These are phyloP conservation scores for Paecilomyces variotii DNA, from an alignment of 2,329 filamentous ascomycete species.

Conservation along the genomic window DNA sequence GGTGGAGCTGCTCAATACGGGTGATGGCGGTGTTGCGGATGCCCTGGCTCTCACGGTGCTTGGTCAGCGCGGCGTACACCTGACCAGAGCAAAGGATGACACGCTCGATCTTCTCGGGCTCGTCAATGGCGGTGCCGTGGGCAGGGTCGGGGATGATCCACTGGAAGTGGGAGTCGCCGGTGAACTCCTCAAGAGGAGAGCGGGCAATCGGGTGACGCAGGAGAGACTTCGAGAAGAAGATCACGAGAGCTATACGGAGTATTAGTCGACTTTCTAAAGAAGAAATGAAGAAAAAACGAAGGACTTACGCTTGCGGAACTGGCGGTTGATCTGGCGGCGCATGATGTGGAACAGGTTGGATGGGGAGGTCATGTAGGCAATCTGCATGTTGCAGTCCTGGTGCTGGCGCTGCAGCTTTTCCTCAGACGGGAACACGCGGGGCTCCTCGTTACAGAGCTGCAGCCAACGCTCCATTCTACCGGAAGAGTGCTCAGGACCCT, in stretches of 20 bases:
- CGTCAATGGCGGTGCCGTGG: conserved; percentile 67
- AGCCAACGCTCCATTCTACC: conserved; percentile 95
- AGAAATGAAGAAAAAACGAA: neutral
- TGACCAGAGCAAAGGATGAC: conserved; percentile 93
- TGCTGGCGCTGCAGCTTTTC: conserved; percentile 95
- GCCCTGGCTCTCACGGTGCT: conserved; percentile 79
- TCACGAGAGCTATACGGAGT: conserved; percentile 61
- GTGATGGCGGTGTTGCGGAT: conserved; percentile 90
- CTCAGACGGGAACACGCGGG: conserved; percentile 76
- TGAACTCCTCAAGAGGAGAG: conserved; percentile 85
- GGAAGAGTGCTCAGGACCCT: conserved; percentile 96
- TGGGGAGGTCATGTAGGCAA: conserved; percentile 94
- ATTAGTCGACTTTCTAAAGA: neutral
- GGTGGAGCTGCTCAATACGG: conserved; percentile 93
- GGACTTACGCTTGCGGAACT: conserved; percentile 94
- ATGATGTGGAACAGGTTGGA: conserved; percentile 95
- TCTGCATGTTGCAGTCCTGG: conserved; percentile 99
- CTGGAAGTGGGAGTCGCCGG: conserved; percentile 82
- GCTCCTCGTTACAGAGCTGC: conserved; percentile 95
- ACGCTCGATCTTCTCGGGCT: conserved; percentile 80
- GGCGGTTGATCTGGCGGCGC: conserved; percentile 94
- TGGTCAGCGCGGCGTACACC: conserved; percentile 82
- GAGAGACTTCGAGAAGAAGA: conserved; percentile 98
- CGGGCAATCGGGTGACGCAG: conserved; percentile 89
- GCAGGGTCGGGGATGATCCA: conserved; percentile 92